phyloP scores from a whole-genome alignment of 345 rosid genomes.

The Cardiospermum halicacabum region DNA sequence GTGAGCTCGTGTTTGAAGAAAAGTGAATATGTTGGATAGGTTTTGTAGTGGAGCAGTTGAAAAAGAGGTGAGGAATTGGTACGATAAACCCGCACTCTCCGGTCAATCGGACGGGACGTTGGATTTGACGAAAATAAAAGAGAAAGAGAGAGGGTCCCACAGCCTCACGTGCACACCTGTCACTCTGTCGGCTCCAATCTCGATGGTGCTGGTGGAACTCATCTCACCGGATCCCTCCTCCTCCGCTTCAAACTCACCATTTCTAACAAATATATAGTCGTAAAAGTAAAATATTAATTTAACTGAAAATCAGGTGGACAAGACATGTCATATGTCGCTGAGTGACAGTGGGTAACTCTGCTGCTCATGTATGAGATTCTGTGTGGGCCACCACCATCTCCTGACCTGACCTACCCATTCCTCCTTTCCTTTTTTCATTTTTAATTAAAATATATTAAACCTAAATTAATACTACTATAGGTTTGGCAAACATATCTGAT shows the following conservation, averaged over 20 bases:
- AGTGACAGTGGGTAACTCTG: neutral
- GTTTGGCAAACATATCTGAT: too few species aligned
- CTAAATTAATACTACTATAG: too few species aligned
- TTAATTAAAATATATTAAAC: too few species aligned
- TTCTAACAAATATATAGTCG: too few species aligned
- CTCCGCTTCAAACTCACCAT: too few species aligned
- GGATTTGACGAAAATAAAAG: constrained; percentile 12
- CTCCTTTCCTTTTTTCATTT: too few species aligned
- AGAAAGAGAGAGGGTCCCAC: constrained; percentile 7
- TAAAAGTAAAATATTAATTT: neutral
- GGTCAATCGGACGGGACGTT: constrained; percentile 29
- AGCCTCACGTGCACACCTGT: constrained; percentile 34
- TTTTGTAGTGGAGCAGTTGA: too few species aligned
- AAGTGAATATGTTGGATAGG: too few species aligned
- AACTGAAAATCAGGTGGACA: neutral
- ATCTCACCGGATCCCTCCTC: too few species aligned
- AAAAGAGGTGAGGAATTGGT: neutral
- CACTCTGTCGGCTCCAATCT: constrained; percentile 42
- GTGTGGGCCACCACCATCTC: neutral
- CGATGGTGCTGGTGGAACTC: too few species aligned
- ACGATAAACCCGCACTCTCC: constrained; percentile 30
- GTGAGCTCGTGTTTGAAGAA: too few species aligned
- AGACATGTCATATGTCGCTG: neutral
- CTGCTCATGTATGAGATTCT: constrained; percentile 1
- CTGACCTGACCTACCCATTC: too few species aligned